Evolutionary conservation across 352 stramenopile genomes (phyloP), one percentile per base, ranked within the genome.

Genomic region (Phytophthora brassicae): DNA sequence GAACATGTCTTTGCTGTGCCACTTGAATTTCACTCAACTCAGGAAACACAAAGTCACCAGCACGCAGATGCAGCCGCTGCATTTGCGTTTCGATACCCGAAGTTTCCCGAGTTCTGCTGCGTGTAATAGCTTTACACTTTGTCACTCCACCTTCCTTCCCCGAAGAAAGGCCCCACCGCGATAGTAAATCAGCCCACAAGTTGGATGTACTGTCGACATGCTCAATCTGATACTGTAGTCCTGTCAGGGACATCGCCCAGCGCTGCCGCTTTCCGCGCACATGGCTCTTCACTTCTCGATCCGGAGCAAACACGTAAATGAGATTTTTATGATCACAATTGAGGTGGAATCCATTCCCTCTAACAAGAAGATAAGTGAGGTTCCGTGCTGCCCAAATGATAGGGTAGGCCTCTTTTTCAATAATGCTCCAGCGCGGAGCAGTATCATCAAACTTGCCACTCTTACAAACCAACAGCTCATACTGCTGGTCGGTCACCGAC

Each of bases 321-420:
- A 38, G 4, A 12, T 38, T 38, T 12, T 38, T 38, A 16, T 16
- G 31, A 12, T 13, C 31, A 16, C 31, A 38, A 12, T 38, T 16
- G 31, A 38, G 3, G 8, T 16, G 31, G 11, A 38, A 38, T 4
- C 31, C 31, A 38, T 38, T 12, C 11, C 2, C 11, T 4, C 31
- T 4, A 12, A 38, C 31, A 12, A 38, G 31, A 4, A 16, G 31
- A 12, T 38, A 38, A 38, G 31, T 16, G 31, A 38, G 31, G 6
- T 38, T 12, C 6, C 31, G 31, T 12, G 31, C 31, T 17, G 33
- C 33, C 33, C 33, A 17, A 41, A 41, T 41, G 26, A 69, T 63
- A 0, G 53, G 54, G 35, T 53, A 62, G 0, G 54, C 60, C 28
- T 70, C 49, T 26, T 63, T 68, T 24, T 58, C 61, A 14, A 67